Evolutionary conservation across 345 rosid genomes (phyloP), one percentile per base, ranked within the genome.

Genomic region (Eucalyptus erythrocorys): DNA sequence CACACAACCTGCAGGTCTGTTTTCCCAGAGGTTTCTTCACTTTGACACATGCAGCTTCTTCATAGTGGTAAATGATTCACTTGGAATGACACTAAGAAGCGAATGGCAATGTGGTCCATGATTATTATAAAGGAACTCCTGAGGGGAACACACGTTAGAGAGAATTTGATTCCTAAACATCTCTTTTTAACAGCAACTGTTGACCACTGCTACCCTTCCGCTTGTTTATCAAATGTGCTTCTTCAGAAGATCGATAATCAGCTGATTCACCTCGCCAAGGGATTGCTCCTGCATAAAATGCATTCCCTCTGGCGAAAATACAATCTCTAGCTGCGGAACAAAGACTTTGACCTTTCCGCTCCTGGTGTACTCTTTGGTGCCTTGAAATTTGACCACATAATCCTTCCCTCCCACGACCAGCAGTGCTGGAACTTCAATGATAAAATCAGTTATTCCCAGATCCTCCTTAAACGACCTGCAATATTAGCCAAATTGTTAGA

Each of bases 371-470:
- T 92, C 94, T 61, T 92, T 92, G 81, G 87, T 92, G 79, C 95
- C 95, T 2, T 93, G 93, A 88, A 95, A 93, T 50, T 91, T 91
- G 13, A 93, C 85, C 85, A 88, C 86, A 87, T 92, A 94, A 85
- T 95, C 96, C 90, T 90, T 91, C 30, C 88, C 90, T 4, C 95
- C 97, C 93, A 92, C 87, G 85, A 95, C 92, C 64, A 95, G 85
- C 15, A 94, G 87, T 3, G 91, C 92, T 15, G 95, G 94, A 50
- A 84, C 92, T 87, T 91, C 87, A 43, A 93, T 89, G 24, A 48
- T 80, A 5, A 88, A 84, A 85, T 93, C 92, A 50, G 88, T 13
- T 71, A 91, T 19, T 49, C 42, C 14, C 42, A 53, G 26, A 4
- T 61, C 86, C n/a, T 86, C 86, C 86, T 66, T 71, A 37, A 50